Evolutionary conservation across 148 eudicot species (phyloP).

Genomic region (Cornus controversa): DNA sequence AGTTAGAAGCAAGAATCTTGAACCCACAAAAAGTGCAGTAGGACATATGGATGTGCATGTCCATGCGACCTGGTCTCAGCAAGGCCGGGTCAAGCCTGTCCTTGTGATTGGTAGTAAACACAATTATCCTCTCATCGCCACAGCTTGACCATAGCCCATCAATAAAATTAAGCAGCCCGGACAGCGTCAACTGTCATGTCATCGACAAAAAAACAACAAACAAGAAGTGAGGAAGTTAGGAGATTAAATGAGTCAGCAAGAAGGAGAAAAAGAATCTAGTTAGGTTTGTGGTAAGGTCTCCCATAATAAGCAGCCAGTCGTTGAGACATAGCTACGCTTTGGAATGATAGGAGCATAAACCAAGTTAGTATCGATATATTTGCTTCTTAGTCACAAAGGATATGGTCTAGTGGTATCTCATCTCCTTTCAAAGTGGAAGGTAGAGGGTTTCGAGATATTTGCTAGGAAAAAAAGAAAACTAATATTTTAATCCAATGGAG

Average conservation of each 20-base stretch:
- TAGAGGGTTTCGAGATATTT: too few relatives aligned
- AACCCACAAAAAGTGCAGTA: slow-evolving; percentile 15
- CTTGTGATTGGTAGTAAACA: slow-evolving; percentile 21
- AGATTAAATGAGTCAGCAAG: too few relatives aligned
- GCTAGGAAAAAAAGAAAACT: too few relatives aligned
- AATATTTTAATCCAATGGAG: neutral
- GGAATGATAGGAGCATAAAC: neutral
- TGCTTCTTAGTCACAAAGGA: too few relatives aligned
- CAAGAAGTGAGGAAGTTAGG: neutral
- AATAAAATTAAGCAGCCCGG: slow-evolving; percentile 21
- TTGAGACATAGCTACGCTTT: neutral
- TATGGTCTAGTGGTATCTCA: too few relatives aligned
- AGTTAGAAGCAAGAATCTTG: slow-evolving; percentile 15
- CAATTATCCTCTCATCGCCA: slow-evolving; percentile 18
- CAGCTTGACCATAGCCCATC: slow-evolving; percentile 23
- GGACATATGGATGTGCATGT: slow-evolving; percentile 25
- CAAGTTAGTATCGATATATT: too few relatives aligned
- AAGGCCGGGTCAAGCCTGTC: slow-evolving; percentile 17
- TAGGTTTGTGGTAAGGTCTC: neutral
- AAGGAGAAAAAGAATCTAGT: too few relatives aligned
- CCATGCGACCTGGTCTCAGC: slow-evolving; percentile 24
- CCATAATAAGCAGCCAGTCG: neutral
- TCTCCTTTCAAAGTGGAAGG: too few relatives aligned
- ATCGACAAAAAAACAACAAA: neutral
- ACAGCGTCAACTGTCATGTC: slow-evolving; percentile 14